Conservation (phyloP, 768 basidiomycete species). For the Kwoniella botswanensis region DNA sequence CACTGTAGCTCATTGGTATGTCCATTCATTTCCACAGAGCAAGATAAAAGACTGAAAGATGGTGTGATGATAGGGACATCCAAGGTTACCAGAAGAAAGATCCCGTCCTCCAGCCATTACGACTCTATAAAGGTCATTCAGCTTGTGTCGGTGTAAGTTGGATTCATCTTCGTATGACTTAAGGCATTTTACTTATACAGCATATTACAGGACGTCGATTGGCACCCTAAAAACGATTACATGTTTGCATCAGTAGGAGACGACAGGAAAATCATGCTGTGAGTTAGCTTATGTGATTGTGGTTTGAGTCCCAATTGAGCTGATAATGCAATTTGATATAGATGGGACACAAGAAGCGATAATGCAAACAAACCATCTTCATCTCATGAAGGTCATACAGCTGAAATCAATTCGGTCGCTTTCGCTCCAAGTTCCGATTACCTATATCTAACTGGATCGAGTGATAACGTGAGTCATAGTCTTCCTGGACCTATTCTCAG, state of each 20-base stretch:
- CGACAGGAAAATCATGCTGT: slow-evolving; percentile 93
- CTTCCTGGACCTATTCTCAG: too few species aligned
- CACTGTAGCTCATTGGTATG: slow-evolving; percentile 91
- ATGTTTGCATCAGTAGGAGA: slow-evolving; percentile 95
- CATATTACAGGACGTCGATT: slow-evolving; percentile 84
- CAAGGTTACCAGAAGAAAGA: slow-evolving; percentile 81
- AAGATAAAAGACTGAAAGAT: not conserved
- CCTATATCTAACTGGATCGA: slow-evolving; percentile 85
- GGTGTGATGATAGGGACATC: slow-evolving; percentile 71
- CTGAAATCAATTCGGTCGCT: slow-evolving; percentile 87
- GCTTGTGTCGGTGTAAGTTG: slow-evolving; percentile 84
- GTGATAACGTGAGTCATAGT: slow-evolving; percentile 74
- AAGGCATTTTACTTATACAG: slow-evolving; percentile 11
- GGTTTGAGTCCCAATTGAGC: not conserved
- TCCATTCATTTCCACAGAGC: too few species aligned
- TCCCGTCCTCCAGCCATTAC: slow-evolving; percentile 79
- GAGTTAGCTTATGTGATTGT: slow-evolving; percentile 53
- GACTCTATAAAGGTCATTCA: slow-evolving; percentile 82
- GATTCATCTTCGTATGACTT: not conserved
- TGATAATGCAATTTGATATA: slow-evolving; percentile 53
- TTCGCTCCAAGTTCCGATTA: slow-evolving; percentile 83
- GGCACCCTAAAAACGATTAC: slow-evolving; percentile 81
- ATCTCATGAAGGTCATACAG: slow-evolving; percentile 81
- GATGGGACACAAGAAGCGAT: slow-evolving; percentile 84
- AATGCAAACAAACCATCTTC: slow-evolving; percentile 69